Conservation (phyloP, 1,139 yeast species). For the Debaryomyces coudertii region DNA sequence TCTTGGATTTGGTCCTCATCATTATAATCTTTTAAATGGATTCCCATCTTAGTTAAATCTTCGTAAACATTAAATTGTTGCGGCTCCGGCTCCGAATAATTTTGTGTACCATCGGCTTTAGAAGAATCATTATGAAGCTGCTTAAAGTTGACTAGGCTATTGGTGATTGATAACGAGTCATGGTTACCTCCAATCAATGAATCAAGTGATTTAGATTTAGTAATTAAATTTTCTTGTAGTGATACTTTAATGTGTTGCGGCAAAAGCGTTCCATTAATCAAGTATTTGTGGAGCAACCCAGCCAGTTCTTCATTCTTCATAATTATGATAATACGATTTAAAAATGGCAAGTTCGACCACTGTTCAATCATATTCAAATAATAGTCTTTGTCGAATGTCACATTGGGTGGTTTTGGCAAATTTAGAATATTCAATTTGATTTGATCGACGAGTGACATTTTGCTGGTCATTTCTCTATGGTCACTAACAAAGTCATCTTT, state of each 20-base stretch:
- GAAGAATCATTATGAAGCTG: slow-evolving; percentile 23
- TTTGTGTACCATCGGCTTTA: slow-evolving; percentile 15
- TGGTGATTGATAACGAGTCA: slow-evolving; percentile 21
- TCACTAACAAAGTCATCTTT: slow-evolving; percentile 35
- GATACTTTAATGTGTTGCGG: slow-evolving; percentile 30
- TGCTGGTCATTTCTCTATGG: slow-evolving; percentile 11
- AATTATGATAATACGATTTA: slow-evolving; percentile 45
- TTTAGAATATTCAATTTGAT: slow-evolving; percentile 39
- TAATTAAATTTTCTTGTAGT: slow-evolving; percentile 46
- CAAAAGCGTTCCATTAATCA: slow-evolving; percentile 19
- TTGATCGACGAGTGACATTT: slow-evolving; percentile 36
- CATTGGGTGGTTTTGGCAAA: slow-evolving; percentile 18
- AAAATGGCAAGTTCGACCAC: slow-evolving; percentile 51
- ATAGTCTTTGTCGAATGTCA: slow-evolving; percentile 25
- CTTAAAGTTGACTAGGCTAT: slow-evolving; percentile 31
- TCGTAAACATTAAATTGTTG: slow-evolving; percentile 30
- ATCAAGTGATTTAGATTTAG: slow-evolving; percentile 44
- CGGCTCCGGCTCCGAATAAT: slow-evolving; percentile 46
- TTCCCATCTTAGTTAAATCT: slow-evolving; percentile 36
- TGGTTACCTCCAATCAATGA: slow-evolving; percentile 19
- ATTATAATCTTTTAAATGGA: slow-evolving; percentile 30
- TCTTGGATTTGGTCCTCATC: slow-evolving; percentile 28
- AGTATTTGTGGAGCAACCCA: slow-evolving; percentile 23
- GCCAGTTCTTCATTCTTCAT: slow-evolving; percentile 39
- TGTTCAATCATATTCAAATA: slow-evolving; percentile 35